Evolutionary conservation across 257 asterid genomes (phyloP), one percentile per base, ranked within the genome.

Genomic region (Solanum pimpinellifolium): DNA sequence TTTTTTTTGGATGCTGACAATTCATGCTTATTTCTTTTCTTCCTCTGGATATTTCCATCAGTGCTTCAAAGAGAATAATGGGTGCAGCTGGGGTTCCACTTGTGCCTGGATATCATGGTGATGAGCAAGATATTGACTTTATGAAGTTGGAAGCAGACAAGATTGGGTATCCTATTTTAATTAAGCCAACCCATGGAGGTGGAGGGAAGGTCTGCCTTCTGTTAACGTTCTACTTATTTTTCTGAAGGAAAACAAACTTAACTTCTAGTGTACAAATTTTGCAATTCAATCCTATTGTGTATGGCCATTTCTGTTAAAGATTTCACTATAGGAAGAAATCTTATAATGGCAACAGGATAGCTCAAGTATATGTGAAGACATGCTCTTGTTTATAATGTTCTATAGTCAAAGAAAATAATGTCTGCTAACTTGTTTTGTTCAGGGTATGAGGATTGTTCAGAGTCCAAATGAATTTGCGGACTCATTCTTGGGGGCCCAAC

Each of bases 81-180:
- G 99, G 98, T 80, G 99, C 99, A 80, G 99, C 99, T 37, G 98
- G 98, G 86, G 99, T 97, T 85, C 99, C 99, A n/a, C 99, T 97
- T 87, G 99, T 97, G 89, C 99, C 99, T 88, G 99, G 99, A 86
- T 97, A 96, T 93, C 98, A 97, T 91, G 99, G 99, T 87, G 89
- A 84, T 42, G 96, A 93, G 84, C 99, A 96, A 89, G 98, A 97
- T 92, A 88, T 97, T 91, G 98, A 94, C 84, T 90, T 93, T 60
- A 97, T 97, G 99, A 95, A 93, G 93, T 90, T 90, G 86, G 96
- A 97, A 94, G 99, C 99, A 20, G 98, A 95, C 74, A 93, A 94
- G 91, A 92, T 97, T 87, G 99, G 99, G 86, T 96, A 97, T 96
- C 99, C 99, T 89, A 68, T 97, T 90, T 87, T 97, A 88, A 95